Base-by-base conservation (phyloP, 73 alveolate species). In the Paraurostyla sp. region DNA sequence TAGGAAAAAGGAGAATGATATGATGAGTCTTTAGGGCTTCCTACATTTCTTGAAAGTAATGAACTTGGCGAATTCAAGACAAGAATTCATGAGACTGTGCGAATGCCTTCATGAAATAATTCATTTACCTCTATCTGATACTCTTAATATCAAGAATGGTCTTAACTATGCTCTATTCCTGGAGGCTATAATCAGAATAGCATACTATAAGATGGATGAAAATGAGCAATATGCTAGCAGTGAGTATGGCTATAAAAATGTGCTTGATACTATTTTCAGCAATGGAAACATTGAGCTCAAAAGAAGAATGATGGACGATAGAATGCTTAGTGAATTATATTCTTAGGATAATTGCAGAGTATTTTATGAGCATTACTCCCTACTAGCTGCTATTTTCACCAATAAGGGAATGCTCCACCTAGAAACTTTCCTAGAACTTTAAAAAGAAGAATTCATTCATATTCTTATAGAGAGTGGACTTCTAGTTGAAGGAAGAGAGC, bases 101-200 rank as follows among this genome's bases (percentile, higher is more conserved):
- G 90, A 90, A 69, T 48, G 69, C 22, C 83, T 90, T 0, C 89
- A 90, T 78, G 78, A 82, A 25, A 42, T 83, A n/a, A 83, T 90
- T 30, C 46, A 50, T 42, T 69, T 56, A 0, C 95, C 95, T 0
- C 11, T 71, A 36, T 76, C 48, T 48, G 90, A 90, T 43, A 71
- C 90, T 11, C 71, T 90, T 27, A 90, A 90, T 49, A 76, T 90
- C 18, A 69, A 51, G 50, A 90, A 90, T 59, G 95, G 95, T 1
- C 11, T 90, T n/a, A 90, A 90, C 80, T 90, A 65, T 73, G 75
- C 95, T 11, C 81, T 69, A 83, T 90, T 90, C 80, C 56, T 90
- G 71, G 95, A 90, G 75, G 71, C 90, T 0, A 68, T 83, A 23
- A 46, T 90, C 45, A 63, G 95, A 33, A 90, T 90, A 29, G 73